These are phyloP conservation scores for Malania oleifera DNA, from an alignment of 164 flowering plant species.

Conservation along the genomic window DNA sequence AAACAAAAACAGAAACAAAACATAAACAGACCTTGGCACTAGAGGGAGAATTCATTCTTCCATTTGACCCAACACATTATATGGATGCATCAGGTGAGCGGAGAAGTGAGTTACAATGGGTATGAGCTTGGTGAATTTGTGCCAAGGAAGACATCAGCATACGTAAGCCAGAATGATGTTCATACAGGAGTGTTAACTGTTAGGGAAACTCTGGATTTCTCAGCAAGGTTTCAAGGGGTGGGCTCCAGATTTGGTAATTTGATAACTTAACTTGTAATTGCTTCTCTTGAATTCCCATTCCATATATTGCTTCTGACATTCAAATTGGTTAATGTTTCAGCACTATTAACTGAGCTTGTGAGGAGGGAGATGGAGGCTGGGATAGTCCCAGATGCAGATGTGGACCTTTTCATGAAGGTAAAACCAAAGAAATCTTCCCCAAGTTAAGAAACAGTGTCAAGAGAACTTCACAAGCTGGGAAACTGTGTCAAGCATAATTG, in stretches of 20 bases:
- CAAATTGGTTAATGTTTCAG: conserved; percentile 23
- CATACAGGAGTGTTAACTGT: conserved; percentile 92
- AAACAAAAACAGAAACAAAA: too few species aligned
- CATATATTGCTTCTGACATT: background rate
- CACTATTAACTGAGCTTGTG: conserved; percentile 67
- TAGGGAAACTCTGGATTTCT: conserved; percentile 93
- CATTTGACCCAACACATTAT: background rate
- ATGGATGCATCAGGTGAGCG: conserved; percentile 45
- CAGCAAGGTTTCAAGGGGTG: conserved; percentile 92
- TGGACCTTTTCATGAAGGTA: conserved; percentile 98
- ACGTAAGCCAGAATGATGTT: conserved; percentile 92
- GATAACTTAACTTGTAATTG: background rate
- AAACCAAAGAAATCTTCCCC: too few species aligned
- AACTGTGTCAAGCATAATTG: too few species aligned
- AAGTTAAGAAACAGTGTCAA: too few species aligned
- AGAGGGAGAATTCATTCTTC: too few species aligned
- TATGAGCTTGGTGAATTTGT: conserved; percentile 68
- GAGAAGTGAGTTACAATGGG: conserved; percentile 83
- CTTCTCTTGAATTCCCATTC: background rate
- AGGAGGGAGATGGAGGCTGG: conserved; percentile 86
- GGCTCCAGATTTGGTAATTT: conserved; percentile 78
- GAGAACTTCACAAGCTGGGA: too few species aligned
- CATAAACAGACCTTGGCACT: too few species aligned
- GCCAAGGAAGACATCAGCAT: conserved; percentile 84
- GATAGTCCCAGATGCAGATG: conserved; percentile 80